A percentile compares a stretch with the other conserved stretches of the same genome.
phyloP scores from a whole-genome alignment of 371 early-diverging fungal species.

The Apophysomyces elegans region DNA sequence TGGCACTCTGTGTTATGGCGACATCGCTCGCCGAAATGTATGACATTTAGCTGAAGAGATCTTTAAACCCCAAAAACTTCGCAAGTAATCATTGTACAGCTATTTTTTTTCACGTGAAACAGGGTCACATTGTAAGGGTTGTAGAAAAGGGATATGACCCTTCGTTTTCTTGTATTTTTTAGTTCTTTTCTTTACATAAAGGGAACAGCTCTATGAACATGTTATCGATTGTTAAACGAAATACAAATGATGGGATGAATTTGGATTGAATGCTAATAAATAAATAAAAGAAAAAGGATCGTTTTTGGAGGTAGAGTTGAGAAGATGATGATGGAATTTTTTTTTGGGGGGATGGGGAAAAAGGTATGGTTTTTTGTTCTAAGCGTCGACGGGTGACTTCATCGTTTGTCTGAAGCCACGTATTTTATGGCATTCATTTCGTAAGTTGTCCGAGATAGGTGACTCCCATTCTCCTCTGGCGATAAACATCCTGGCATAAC shows the following conservation, averaged over 20 bases:
- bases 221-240: background rate
- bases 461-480: slow-evolving; percentile 56
- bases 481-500: slow-evolving; percentile 65
- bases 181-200: background rate
- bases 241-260: slow-evolving; percentile 7
- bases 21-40: slow-evolving; percentile 3
- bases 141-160: background rate
- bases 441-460: slow-evolving; percentile 54
- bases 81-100: background rate
- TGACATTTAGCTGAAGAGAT: background rate
- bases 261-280: slow-evolving; percentile 6
- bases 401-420: slow-evolving; percentile 46
- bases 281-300: background rate
- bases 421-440: slow-evolving; percentile 50
- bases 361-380: background rate
- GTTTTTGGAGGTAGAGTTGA: background rate
- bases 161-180: background rate
- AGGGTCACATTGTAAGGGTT: background rate
- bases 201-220: background rate
- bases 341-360: too few species aligned
- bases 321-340: background rate
- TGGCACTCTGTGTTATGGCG: background rate
- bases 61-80: background rate
- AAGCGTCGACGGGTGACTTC: slow-evolving; percentile 5
- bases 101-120: slow-evolving; percentile 6